Evolutionary conservation across 1,139 yeast genomes (phyloP), one percentile per base, ranked within the genome.

Genomic region (Candida sanyaensis): DNA sequence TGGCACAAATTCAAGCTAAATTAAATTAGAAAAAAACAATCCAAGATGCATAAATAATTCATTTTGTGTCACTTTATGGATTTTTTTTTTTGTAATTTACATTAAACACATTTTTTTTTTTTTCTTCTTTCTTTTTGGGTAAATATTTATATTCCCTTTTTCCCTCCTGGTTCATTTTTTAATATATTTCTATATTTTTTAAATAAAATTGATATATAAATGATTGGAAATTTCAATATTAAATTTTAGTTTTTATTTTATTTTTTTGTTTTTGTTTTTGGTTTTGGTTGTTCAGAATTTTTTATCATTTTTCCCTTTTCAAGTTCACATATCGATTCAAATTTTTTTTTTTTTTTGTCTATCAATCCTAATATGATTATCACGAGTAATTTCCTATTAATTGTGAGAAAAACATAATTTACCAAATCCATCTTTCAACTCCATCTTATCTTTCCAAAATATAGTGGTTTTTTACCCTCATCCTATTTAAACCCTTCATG

Each of bases 121-220:
- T 34, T 34, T 34, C 38, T 34, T 34, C 38, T 34, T 34, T 34
- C 38, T 34, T 34, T 34, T 34, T 34, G 38, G 38, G 21, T 17
- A 17, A 34, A 34, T 34, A 34, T 34, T 34, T 13, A 34, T 34
- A 26, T 34, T 24, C 38, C 38, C 21, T 34, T 34, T 24, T 13
- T n/a, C n/a, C 23, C 38, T 34, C 38, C 38, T 34, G 38, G 17
- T 34, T 34, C 17, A 21, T 17, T 21, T 34, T 34, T 17, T 17
- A 17, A n/a, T n/a, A n/a, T n/a, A n/a, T n/a, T n/a, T n/a, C n/a
- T 17, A 17, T 17, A 17, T 17, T 17, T 17, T 17, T 17, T 2
- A 17, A 17, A 17, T 17, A 17, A 17, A 17, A 17, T 17, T 17
- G 21, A 17, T 17, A 17, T 17, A 17, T 17, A 17, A 17, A 17